Evolutionary conservation across 2,329 filamentous ascomycete species (phyloP), one percentile per base, ranked within the genome.

Genomic region (Aureobasidium sp.): DNA sequence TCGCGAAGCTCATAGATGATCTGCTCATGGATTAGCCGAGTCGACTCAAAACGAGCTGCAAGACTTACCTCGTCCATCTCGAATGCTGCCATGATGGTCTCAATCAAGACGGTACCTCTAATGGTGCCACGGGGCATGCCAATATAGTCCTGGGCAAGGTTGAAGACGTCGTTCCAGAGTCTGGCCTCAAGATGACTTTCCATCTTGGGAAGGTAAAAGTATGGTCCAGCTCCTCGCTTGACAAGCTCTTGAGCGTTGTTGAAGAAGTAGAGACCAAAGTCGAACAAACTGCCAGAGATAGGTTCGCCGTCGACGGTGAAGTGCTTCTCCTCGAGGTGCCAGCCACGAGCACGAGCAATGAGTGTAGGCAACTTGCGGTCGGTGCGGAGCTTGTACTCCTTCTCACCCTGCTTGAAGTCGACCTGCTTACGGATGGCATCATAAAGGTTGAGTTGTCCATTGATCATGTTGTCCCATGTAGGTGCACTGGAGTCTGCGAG

Each of bases 391-490:
- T 95, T 96, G 78, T 98, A 98, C 67, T 95, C 90, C 75, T 97
- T 98, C 64, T 83, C 77, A 59, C 90, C 90, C 67, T 90, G 86
- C 78, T 93, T 94, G 79, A 97, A 97, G 76, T 97, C 91, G 63
- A 97, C 83, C 73, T 96, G 87, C 62, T 83, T 85, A 65, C 93
- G 88, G 68, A 95, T 90, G 61, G 90, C 93, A 65, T 97, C 93
- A 76, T 96, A 94, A 55, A 98, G 81, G 77, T 97, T 98, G 61
- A 96, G 84, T 74, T 98, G 93, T 59, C 93, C 93, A 63, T 93
- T 95, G 76, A 97, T 85, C 90, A 97, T 97, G 77, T 97, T 97
- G 61, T 95, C 90, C 93, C 93, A 98, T 38, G 93, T 96, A 21
- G 93, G 93, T 21, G 93, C 90, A 66, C 80, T 93, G 6, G 93